Evolutionary conservation across 2,329 filamentous ascomycete genomes (phyloP).

Genomic region (Aspergillus pseudoviridinutans): DNA sequence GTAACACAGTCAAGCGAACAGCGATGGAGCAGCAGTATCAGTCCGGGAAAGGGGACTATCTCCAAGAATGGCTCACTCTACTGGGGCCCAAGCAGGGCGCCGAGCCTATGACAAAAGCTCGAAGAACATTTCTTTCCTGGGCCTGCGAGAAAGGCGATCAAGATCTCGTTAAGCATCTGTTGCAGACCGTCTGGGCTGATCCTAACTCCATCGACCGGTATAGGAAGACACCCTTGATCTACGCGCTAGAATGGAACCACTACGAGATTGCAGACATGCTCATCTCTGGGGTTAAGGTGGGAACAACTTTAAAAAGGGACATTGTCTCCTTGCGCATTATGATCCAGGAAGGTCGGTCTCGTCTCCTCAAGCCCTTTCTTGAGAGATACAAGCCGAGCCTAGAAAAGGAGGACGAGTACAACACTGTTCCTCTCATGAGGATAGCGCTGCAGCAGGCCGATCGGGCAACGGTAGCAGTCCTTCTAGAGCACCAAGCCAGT

Average conservation of each 20-base stretch:
- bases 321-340: conserved; percentile 11
- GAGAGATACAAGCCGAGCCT: conserved; percentile 9
- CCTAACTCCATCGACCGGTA: conserved; percentile 13
- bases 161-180: conserved; percentile 4
- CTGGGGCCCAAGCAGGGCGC: conserved; percentile 4
- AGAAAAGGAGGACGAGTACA: conserved; percentile 8
- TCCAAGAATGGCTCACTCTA: conserved; percentile 7
- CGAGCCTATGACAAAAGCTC: conserved; percentile 12
- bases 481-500: conserved; percentile 12
- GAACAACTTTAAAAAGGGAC: not conserved
- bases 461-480: conserved; percentile 9
- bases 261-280: conserved; percentile 11
- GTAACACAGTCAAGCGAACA: not conserved
- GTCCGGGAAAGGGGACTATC: not conserved
- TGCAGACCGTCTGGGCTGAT: conserved; percentile 11
- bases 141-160: conserved; percentile 11
- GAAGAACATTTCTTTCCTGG: conserved; percentile 15
- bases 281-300: conserved; percentile 2
- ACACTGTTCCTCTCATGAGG: conserved; percentile 9
- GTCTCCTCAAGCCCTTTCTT: conserved; percentile 10
- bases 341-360: conserved; percentile 11
- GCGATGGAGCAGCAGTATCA: not conserved
- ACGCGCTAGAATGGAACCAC: conserved; percentile 14
- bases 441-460: conserved; percentile 16
- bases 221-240: conserved; percentile 12